Conservation (phyloP, 2,329 filamentous ascomycete genomes). For the Parastagonospora nodorum region DNA sequence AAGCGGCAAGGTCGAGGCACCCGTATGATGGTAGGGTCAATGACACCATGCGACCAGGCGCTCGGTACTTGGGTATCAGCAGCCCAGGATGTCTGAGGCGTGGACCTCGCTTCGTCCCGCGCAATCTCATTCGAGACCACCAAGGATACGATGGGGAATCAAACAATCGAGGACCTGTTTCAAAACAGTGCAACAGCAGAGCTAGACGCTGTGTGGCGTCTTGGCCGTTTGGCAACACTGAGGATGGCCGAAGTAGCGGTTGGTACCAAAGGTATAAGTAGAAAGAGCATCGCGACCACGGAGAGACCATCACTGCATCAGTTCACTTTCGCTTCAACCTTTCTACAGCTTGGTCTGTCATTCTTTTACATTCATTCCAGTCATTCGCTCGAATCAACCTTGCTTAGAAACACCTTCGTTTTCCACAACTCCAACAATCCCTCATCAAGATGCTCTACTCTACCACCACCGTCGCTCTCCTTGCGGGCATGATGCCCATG, state of each 20-base stretch:
- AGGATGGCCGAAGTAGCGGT: neutral
- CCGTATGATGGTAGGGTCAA: neutral
- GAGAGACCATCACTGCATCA: neutral
- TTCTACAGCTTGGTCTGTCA: slow-evolving; percentile 6
- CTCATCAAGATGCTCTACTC: slow-evolving; percentile 2
- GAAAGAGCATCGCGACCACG: neutral
- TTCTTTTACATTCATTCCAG: slow-evolving; percentile 3
- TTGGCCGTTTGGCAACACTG: neutral
- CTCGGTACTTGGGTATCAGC: neutral
- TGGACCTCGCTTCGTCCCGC: slow-evolving; percentile 1
- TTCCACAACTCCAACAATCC: neutral
- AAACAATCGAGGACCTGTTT: neutral
- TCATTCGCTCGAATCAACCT: neutral
- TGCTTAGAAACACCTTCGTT: neutral
- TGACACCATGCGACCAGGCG: neutral
- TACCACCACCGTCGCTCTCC: slow-evolving; percentile 2
- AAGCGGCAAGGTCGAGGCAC: neutral
- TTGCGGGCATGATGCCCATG: slow-evolving; percentile 8
- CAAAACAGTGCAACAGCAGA: neutral
- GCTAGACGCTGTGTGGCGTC: neutral
- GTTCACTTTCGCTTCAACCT: slow-evolving; percentile 1
- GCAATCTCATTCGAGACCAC: slow-evolving; percentile 3
- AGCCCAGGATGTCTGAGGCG: neutral
- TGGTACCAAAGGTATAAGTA: neutral
- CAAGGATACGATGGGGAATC: neutral